Evolutionary conservation across 805 yeast species (phyloP).

Genomic region (Ogataea nakhonphanomensis): DNA sequence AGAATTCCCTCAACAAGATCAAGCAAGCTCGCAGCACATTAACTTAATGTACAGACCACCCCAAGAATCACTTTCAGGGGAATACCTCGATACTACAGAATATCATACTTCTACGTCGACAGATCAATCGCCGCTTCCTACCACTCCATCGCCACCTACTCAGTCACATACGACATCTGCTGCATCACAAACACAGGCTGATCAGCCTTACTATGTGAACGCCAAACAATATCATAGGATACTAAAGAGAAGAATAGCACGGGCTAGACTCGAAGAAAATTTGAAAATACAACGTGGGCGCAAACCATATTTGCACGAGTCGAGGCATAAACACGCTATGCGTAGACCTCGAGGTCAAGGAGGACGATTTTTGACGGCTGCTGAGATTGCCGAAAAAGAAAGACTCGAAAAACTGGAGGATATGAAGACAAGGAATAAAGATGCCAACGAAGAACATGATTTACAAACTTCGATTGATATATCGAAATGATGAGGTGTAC

Average conservation of each 20-base stretch:
- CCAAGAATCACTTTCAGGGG: constrained; percentile 15
- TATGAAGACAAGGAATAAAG: constrained; percentile 8
- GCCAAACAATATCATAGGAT: constrained; percentile 97
- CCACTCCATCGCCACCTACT: constrained; percentile 21
- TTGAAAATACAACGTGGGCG: constrained; percentile 85
- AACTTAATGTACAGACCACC: constrained; percentile 14
- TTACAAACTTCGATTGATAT: constrained; percentile 1
- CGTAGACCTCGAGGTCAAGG: constrained; percentile 99
- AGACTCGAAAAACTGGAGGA: constrained; percentile 34
- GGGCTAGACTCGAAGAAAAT: constrained; percentile 89
- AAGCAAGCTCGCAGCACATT: constrained; percentile 13
- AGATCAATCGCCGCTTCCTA: constrained; percentile 21
- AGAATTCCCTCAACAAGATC: constrained; percentile 18
- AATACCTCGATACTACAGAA: constrained; percentile 19
- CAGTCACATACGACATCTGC: constrained; percentile 10
- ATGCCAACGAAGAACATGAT: constrained; percentile 5
- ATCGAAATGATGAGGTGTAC: constrained; percentile 6
- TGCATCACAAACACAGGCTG: constrained; percentile 32
- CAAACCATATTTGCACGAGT: constrained; percentile 92
- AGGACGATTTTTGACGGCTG: constrained; percentile 94
- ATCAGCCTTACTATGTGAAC: constrained; percentile 95
- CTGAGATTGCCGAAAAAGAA: constrained; percentile 74
- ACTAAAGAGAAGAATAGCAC: constrained; percentile 84
- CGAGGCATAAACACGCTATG: constrained; percentile 99
- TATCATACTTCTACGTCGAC: constrained; percentile 20